phyloP scores from a whole-genome alignment of 1,139 yeast genomes.

The Diutina scorzettiae region DNA sequence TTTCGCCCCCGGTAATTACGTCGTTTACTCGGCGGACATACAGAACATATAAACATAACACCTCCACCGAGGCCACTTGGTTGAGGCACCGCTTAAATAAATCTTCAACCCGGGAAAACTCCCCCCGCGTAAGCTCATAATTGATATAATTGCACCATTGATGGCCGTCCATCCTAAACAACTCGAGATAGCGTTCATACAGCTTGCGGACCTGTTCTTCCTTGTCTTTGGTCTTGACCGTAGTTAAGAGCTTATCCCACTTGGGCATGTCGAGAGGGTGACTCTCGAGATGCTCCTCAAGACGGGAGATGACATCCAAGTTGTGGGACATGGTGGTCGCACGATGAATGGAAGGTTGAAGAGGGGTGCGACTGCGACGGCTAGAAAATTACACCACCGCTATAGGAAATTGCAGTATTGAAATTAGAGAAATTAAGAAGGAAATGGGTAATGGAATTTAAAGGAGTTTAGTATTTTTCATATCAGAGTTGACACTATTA shows the following conservation, averaged over 20 bases:
- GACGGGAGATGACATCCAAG: conserved; percentile 40
- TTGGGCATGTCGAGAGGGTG: conserved; percentile 44
- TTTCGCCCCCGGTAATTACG: conserved; percentile 73
- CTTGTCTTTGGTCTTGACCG: conserved; percentile 44
- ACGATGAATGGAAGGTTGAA: no score
- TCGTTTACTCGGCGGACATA: conserved; percentile 75
- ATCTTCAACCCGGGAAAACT: conserved; percentile 53
- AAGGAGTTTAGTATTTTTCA: no score
- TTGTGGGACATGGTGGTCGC: conserved; percentile 4
- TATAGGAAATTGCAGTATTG: no score
- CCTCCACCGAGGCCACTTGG: conserved; percentile 44
- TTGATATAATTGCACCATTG: conserved; percentile 69
- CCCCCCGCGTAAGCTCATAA: conserved; percentile 57
- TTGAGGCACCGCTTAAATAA: conserved; percentile 53
- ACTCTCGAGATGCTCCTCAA: conserved; percentile 48
- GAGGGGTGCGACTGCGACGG: no score
- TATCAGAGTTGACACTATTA: no score
- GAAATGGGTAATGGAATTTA: no score
- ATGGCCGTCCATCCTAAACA: conserved; percentile 54
- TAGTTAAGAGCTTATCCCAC: conserved; percentile 48
- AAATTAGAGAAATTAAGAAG: no score
- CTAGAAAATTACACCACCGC: no score
- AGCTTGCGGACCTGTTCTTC: conserved; percentile 49
- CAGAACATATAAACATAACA: conserved; percentile 66
- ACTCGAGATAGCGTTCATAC: conserved; percentile 48